These are phyloP conservation scores for Eucalyptus globulus DNA, from an alignment of 345 rosid genomes.

Conservation along the genomic window DNA sequence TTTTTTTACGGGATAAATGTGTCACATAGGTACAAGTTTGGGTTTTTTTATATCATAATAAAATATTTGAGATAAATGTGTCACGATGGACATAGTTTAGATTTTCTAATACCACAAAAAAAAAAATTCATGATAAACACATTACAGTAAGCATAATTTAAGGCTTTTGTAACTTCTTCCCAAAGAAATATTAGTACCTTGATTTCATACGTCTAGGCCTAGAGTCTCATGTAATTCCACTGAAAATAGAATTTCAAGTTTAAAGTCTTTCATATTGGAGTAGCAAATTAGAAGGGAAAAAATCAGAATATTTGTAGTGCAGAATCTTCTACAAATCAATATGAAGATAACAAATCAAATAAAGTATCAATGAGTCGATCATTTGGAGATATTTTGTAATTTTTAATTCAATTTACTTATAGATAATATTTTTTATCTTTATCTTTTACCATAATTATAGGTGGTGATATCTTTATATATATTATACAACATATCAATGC, in stretches of 20 bases:
- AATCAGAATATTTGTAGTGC: too few species aligned
- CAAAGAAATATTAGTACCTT: not conserved
- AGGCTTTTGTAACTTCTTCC: not conserved
- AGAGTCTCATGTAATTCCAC: not conserved
- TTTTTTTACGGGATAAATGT: not conserved
- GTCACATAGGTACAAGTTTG: not conserved
- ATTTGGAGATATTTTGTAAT: too few species aligned
- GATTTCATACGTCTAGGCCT: not conserved
- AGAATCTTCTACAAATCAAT: too few species aligned
- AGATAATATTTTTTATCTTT: too few species aligned
- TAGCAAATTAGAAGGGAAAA: too few species aligned
- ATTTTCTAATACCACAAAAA: not conserved
- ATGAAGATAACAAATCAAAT: too few species aligned
- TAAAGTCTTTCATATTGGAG: not conserved
- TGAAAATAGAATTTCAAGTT: not conserved
- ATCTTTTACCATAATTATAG: too few species aligned
- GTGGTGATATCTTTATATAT: too few species aligned
- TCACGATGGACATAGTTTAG: accelerated
- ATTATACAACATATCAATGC: too few species aligned
- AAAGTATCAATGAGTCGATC: too few species aligned
- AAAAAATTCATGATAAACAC: not conserved
- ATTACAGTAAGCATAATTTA: not conserved
- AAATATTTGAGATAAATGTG: not conserved
- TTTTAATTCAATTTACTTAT: too few species aligned
- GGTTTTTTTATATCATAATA: not conserved